Conservation (phyloP, 2,329 filamentous ascomycete species). For the Fusarium sp. region DNA sequence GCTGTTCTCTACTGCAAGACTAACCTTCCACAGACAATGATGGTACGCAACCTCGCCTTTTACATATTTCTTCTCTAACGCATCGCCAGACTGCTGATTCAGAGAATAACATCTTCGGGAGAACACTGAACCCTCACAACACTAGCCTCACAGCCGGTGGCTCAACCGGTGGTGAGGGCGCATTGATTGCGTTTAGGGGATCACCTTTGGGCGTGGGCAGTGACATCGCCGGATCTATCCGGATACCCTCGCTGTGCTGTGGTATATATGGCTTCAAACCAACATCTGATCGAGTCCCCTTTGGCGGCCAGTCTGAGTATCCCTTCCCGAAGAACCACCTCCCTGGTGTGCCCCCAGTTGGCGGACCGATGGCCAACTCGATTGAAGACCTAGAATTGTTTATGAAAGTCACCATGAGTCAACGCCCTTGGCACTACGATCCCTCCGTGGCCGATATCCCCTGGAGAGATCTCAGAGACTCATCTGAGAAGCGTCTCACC, state of each 20-base stretch:
- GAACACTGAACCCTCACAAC: conserved; percentile 48
- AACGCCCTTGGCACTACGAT: conserved; percentile 61
- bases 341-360: conserved; percentile 53
- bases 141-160: conserved; percentile 52
- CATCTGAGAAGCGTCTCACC: conserved; percentile 36
- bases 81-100: conserved; percentile 43
- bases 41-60: conserved; percentile 52
- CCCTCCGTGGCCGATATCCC: conserved; percentile 56
- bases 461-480: conserved; percentile 56
- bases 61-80: background rate
- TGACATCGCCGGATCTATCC: conserved; percentile 61
- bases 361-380: conserved; percentile 58
- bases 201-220: conserved; percentile 45
- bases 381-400: conserved; percentile 48
- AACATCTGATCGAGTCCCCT: conserved; percentile 68
- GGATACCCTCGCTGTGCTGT: conserved; percentile 65
- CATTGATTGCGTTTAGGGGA: conserved; percentile 41
- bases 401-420: conserved; percentile 56
- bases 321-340: conserved; percentile 28
- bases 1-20: conserved; percentile 57
- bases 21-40: conserved; percentile 71
- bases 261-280: conserved; percentile 69
- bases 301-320: conserved; percentile 36
- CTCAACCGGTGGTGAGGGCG: conserved; percentile 45
- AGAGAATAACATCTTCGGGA: conserved; percentile 56